These are phyloP conservation scores for Cyclotella cryptica DNA, from an alignment of 108 stramenopile genomes.

Conservation along the genomic window DNA sequence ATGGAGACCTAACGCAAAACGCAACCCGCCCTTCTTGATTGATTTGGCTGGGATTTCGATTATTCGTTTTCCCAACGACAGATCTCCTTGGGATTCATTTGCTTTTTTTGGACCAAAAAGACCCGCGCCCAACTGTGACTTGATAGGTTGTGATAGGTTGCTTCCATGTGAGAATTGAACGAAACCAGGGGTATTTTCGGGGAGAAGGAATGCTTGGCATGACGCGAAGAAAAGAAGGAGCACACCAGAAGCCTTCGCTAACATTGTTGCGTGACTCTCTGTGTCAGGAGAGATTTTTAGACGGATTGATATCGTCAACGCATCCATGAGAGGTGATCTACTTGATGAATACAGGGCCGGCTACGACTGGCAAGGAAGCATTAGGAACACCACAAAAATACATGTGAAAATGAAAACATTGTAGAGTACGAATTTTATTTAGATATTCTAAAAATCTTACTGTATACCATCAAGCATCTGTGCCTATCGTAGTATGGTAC, in stretches of 20 bases:
- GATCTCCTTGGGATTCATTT: conserved; percentile 5
- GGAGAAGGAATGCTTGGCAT: neutral
- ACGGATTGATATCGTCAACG: no score
- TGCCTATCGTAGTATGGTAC: no score
- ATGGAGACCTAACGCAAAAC: conserved; percentile 72
- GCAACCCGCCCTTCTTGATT: conserved; percentile 73
- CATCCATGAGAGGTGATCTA: no score
- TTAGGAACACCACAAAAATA: no score
- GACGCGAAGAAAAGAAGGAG: neutral
- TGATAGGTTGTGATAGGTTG: neutral
- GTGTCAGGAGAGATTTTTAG: no score
- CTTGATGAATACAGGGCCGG: no score
- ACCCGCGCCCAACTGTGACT: conserved; percentile 7
- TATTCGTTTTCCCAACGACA: conserved; percentile 2
- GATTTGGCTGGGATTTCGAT: conserved; percentile 58
- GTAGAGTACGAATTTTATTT: no score
- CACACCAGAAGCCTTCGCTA: neutral
- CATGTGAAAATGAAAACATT: no score
- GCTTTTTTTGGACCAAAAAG: conserved; percentile 27
- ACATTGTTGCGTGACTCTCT: no score
- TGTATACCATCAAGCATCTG: no score
- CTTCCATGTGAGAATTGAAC: neutral
- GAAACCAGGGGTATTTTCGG: neutral
- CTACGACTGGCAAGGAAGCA: no score
- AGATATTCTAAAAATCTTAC: no score